phyloP scores from a whole-genome alignment of 2,329 filamentous ascomycete genomes.

The Exophiala sideris region DNA sequence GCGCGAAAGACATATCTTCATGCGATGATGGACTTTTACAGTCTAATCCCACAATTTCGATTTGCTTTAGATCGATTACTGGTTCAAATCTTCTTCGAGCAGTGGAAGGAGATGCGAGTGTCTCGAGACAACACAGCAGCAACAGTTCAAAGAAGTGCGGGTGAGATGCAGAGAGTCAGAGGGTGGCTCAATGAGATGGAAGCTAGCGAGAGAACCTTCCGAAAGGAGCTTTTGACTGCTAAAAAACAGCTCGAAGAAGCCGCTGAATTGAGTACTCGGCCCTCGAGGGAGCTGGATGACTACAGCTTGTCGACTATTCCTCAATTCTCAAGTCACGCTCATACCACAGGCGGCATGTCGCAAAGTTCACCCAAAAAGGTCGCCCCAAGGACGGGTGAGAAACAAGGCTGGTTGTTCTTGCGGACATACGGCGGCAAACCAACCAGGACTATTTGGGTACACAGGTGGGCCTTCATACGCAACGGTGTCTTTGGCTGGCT shows the following conservation, averaged over 20 bases:
- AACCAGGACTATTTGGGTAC: conserved; percentile 81
- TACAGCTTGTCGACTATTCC: conserved; percentile 88
- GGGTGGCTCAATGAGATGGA: conserved; percentile 97
- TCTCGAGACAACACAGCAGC: conserved; percentile 63
- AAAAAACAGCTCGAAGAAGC: conserved; percentile 77
- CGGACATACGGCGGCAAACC: conserved; percentile 81
- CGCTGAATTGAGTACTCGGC: conserved; percentile 67
- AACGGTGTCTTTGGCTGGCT: conserved; percentile 96
- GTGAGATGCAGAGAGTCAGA: conserved; percentile 85
- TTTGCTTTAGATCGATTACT: conserved; percentile 80
- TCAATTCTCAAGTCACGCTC: conserved; percentile 69
- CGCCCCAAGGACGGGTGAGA: conserved; percentile 56
- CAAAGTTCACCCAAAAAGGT: conserved; percentile 53
- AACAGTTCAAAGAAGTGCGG: conserved; percentile 63
- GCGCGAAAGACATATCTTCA: conserved; percentile 86
- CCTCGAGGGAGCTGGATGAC: conserved; percentile 87
- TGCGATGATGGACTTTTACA: conserved; percentile 88
- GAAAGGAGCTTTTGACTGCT: conserved; percentile 73
- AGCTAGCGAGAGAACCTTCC: conserved; percentile 76
- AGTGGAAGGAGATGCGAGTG: conserved; percentile 81
- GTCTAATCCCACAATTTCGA: conserved; percentile 80
- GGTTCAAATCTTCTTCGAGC: conserved; percentile 77
- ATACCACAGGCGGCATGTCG: conserved; percentile 50
- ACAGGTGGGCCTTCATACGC: conserved; percentile 93
- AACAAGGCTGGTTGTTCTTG: conserved; percentile 92